Evolutionary conservation across 2,329 filamentous ascomycete species (phyloP).

Genomic region (Nothophoma quercina): DNA sequence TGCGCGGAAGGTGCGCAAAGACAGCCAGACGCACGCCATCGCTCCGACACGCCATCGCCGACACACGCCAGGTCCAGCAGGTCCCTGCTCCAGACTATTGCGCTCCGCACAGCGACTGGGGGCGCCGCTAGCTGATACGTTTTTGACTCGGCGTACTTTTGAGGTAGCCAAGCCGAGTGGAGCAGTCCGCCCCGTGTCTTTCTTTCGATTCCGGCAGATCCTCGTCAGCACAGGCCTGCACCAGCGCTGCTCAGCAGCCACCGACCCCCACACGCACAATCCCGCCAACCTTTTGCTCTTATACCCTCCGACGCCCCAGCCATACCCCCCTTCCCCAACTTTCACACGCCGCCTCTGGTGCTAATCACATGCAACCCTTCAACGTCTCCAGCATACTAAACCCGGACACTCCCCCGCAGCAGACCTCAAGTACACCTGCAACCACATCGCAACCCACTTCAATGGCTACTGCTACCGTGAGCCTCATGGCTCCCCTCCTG

Average conservation of each 20-base stretch:
- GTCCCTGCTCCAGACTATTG: slow-evolving; percentile 22
- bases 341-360: slow-evolving; percentile 45
- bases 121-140: slow-evolving; percentile 32
- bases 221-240: slow-evolving; percentile 41
- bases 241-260: slow-evolving; percentile 29
- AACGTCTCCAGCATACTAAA: slow-evolving; percentile 50
- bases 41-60: slow-evolving; percentile 23
- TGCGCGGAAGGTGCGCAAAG: slow-evolving; percentile 12
- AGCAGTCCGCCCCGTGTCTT: slow-evolving; percentile 23
- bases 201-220: slow-evolving; percentile 44
- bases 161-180: slow-evolving; percentile 35
- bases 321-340: slow-evolving; percentile 45
- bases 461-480: slow-evolving; percentile 57
- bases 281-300: slow-evolving; percentile 33
- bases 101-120: slow-evolving; percentile 23
- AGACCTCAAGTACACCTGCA: slow-evolving; percentile 11
- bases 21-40: slow-evolving; percentile 32
- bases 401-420: slow-evolving; percentile 36
- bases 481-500: slow-evolving; percentile 63
- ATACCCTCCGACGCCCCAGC: slow-evolving; percentile 49
- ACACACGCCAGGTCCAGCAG: slow-evolving; percentile 17
- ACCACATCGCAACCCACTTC: slow-evolving; percentile 21
- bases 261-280: slow-evolving; percentile 40
- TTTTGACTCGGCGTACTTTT: slow-evolving; percentile 30
- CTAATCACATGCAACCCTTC: slow-evolving; percentile 51